Evolutionary conservation across 148 eudicot genomes (phyloP).

Genomic region (Rhododendron ovatum): DNA sequence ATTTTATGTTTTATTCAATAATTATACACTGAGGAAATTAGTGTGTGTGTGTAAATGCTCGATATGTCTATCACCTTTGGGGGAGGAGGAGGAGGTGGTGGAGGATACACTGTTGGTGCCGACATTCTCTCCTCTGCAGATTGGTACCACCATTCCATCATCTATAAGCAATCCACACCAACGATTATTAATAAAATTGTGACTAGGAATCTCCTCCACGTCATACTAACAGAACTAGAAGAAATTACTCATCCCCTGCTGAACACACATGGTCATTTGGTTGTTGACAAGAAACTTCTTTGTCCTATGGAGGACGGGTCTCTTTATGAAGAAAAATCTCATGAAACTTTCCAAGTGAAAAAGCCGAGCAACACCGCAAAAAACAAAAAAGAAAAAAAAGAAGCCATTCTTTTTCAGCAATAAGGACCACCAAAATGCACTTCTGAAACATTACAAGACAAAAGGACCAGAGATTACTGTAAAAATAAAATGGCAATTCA

Average conservation of each 20-base stretch:
- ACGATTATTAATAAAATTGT: neutral
- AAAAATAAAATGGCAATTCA: neutral
- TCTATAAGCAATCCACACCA: conserved; percentile 33
- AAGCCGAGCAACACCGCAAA: no score
- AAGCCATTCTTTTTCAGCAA: neutral
- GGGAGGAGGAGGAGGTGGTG: conserved; percentile 95
- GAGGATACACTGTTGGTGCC: conserved; percentile 94
- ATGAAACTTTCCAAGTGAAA: neutral
- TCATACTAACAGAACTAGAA: neutral
- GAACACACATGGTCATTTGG: neutral
- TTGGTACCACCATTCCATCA: conserved; percentile 99
- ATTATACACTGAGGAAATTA: neutral
- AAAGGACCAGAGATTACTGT: neutral
- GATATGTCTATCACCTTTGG: conserved; percentile 49
- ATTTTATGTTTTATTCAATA: neutral
- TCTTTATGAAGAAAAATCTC: neutral
- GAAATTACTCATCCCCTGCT: neutral
- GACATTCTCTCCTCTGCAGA: conserved; percentile 99
- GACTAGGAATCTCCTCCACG: neutral
- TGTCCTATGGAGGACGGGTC: neutral
- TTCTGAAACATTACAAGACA: neutral
- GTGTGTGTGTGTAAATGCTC: neutral
- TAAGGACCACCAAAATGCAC: neutral
- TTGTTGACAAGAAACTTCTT: neutral
- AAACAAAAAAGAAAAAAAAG: neutral